Conservation (phyloP, 768 basidiomycete genomes). For the Suillus paluster region DNA sequence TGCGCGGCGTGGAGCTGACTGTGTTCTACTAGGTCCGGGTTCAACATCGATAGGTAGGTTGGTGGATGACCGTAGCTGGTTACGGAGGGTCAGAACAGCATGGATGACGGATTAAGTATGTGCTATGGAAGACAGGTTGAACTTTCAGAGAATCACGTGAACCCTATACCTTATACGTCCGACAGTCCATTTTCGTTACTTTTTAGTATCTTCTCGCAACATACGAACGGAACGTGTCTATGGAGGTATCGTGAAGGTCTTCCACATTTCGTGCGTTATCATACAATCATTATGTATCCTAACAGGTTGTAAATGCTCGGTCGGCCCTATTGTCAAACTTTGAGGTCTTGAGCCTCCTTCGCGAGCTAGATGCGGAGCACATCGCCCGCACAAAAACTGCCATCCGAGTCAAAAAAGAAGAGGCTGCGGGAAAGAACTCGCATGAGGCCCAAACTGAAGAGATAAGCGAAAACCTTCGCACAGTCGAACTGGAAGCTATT, state of each 20-base stretch:
- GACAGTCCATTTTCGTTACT: not conserved
- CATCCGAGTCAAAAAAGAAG: conserved; percentile 76
- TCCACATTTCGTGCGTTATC: not conserved
- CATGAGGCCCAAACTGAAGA: conserved; percentile 50
- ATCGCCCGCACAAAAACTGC: conserved; percentile 71
- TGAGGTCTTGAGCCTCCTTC: conserved; percentile 81
- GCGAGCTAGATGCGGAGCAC: conserved; percentile 77
- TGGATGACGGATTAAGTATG: too few relatives aligned
- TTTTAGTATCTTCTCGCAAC: not conserved
- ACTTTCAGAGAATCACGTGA: not conserved
- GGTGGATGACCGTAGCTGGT: too few relatives aligned
- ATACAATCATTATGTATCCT: not conserved
- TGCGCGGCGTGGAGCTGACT: too few relatives aligned
- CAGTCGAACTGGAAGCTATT: conserved; percentile 88
- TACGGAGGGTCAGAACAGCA: too few relatives aligned
- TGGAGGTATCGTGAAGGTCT: conserved; percentile 5
- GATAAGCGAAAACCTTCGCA: conserved; percentile 79
- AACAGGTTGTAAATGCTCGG: conserved; percentile 50
- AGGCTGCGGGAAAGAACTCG: conserved; percentile 42
- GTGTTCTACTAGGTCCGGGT: too few relatives aligned
- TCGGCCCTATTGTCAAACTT: conserved; percentile 86
- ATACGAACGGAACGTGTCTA: not conserved
- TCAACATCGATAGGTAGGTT: too few relatives aligned
- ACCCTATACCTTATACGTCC: conserved; percentile 2
- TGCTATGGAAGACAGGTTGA: too few relatives aligned